A percentile compares a stretch with the other conserved stretches of the same genome.
These are phyloP conservation scores for Hordeum pubiflorum DNA, from an alignment of 202 grass and related monocot species.

Conservation along the genomic window DNA sequence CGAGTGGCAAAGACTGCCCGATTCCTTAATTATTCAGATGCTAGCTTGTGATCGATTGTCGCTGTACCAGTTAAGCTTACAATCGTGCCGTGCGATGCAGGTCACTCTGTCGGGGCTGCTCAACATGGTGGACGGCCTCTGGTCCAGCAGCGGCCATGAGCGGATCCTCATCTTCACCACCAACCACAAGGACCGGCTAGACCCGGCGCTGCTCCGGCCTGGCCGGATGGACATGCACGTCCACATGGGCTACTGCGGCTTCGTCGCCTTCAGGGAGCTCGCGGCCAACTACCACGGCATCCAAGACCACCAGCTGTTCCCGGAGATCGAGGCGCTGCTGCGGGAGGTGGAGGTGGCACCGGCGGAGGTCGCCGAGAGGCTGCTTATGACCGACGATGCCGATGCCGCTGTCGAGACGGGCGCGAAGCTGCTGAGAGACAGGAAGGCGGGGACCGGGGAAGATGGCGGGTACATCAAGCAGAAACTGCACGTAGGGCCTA, in stretches of 20 bases:
- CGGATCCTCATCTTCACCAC: slow-evolving; percentile 54
- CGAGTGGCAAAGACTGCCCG: not conserved
- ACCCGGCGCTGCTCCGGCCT: slow-evolving; percentile 42
- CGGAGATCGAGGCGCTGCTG: slow-evolving; percentile 32
- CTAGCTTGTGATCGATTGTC: not conserved
- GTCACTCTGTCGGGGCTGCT: slow-evolving; percentile 38
- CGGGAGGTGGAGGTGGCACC: slow-evolving; percentile 39
- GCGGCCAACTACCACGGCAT: slow-evolving; percentile 35
- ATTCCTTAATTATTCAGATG: not conserved
- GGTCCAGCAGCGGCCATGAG: slow-evolving; percentile 43
- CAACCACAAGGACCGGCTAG: slow-evolving; percentile 40
- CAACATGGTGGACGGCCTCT: slow-evolving; percentile 59
- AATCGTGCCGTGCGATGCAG: not conserved
- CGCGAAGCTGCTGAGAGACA: slow-evolving; percentile 26
- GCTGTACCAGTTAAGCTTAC: not conserved
- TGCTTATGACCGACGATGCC: slow-evolving; percentile 35
- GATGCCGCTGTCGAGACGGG: slow-evolving; percentile 17
- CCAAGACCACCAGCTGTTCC: slow-evolving; percentile 21
- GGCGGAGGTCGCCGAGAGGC: slow-evolving; percentile 36
- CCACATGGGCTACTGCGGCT: slow-evolving; percentile 43
- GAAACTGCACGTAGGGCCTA: slow-evolving; percentile 30
- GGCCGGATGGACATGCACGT: slow-evolving; percentile 50
- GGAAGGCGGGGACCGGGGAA: slow-evolving; percentile 26
- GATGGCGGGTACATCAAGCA: slow-evolving; percentile 36
- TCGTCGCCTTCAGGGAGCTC: slow-evolving; percentile 41